Base-by-base conservation (phyloP, 202 grass and related monocot species). In the Digitaria exilis region DNA sequence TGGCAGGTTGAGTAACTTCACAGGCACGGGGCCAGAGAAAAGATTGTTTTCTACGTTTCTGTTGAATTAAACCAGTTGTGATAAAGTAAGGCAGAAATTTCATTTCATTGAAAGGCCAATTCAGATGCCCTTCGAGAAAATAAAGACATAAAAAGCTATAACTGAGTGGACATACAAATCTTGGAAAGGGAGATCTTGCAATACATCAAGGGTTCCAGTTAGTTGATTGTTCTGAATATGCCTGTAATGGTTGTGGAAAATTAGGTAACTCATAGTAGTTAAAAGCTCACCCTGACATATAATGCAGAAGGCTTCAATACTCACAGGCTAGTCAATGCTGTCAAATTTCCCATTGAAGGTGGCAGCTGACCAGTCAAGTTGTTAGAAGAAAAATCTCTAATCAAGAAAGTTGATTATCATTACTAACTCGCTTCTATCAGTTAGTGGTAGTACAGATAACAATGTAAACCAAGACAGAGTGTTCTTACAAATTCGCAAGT, bases 1-100 rank as follows among this genome's bases (percentile, higher is more conserved):
- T 80, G 91, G 91, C 32, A 96, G 86, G 71, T 65, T 89, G 49
- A 83, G 57, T 80, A 99, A 71, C 75, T 96, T 94, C 62, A 84
- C 77, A 62, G 93, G 93, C 51, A 99, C 75, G 2, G 96, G 93
- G 18, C 96, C 96, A 49, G 96, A 96, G 91, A 99, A 99, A 56
- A 95, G 90, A 89, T 99, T 99, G 57, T 94, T 96, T 81, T 92
- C 85, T 90, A 99, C 87, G 70, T 99, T 87, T 91, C 93, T 99
- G 86, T 78, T 69, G 76, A 85, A 77, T 74, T 73, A 75, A 72
- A 81, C 46, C 39, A 88, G 35, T 82, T 78, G n/a, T 7, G 44
- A 65, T 42, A 84, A 30, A 71, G 35, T 42, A 57, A 35, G 29
- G 24, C 4, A n/a, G 21, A 71, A 65, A 64, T 82, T 54, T 32